Base-by-base conservation (phyloP, 2,329 filamentous ascomycete genomes). In the Neonectria punicea region DNA sequence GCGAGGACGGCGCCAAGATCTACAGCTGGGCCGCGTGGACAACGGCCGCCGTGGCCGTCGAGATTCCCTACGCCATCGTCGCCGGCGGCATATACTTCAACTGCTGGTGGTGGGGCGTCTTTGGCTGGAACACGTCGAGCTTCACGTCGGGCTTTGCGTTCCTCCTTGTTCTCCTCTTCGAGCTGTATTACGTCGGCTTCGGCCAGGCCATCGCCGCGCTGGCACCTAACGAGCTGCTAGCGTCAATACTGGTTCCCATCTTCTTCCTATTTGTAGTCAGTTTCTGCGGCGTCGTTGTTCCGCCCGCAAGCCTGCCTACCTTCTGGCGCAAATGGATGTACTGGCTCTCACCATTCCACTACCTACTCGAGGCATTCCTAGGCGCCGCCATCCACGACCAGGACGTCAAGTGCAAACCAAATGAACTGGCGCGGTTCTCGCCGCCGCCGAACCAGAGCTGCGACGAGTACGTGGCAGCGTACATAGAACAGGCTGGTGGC, bases 1-100 rank as follows among this genome's bases (percentile, higher is more conserved):
- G 93, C 5, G 93, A 96, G 76, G 86, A 89, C 53, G 92, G 87
- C n/a, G 88, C 90, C 16, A 93, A 93, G 76, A 93, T 93, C 28
- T 96, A 95, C 79, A 90, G 87, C 2, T 94, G 92, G 92, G 79
- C 86, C 14, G 90, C 91, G 0, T 93, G 92, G 78, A 86, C 87
- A 0, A 89, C 88, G 2, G 90, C 87, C 0, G 85, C 86, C 1
- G 85, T 93, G 5, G 70, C 93, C 1, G 89, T 87, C 16, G 92
- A 94, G 76, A 82, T 94, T 0, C 92, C 92, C 0, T 93, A 92
- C 69, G 85, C 86, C 0, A 79, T 93, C 13, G 75, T 92, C 4
- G 87, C 89, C 0, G 91, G 89, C 0, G 87, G 85, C 0, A 58
- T 80, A 1, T 80, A 80, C 68, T 80, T 75, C 44, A 74, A 73